Conservation (phyloP, 2,329 filamentous ascomycete species). For the Claviceps purpurea region DNA sequence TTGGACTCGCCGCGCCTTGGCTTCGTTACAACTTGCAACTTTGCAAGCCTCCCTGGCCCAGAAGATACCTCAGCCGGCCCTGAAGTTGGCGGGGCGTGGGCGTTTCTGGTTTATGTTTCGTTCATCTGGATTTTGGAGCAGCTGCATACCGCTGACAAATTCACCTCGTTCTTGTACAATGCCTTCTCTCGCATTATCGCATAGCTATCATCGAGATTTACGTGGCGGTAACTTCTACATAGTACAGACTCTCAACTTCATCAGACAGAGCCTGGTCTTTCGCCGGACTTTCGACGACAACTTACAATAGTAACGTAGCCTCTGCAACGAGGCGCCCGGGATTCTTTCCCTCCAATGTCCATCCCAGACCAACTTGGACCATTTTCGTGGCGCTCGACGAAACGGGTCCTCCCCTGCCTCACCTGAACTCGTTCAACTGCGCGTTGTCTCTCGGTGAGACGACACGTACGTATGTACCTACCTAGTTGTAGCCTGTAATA, state of each 20-base stretch:
- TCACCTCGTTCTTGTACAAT: too few relatives aligned
- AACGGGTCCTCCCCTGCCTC: too few relatives aligned
- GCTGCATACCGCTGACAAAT: too few relatives aligned
- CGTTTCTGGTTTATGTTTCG: not conserved
- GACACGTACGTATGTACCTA: too few relatives aligned
- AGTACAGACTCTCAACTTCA: not conserved
- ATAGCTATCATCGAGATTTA: not conserved
- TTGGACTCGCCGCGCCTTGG: constrained; percentile 14
- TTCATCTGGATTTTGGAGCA: too few relatives aligned
- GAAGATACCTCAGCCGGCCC: not conserved
- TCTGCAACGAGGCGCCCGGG: not conserved
- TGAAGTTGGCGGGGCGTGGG: not conserved
- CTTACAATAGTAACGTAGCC: not conserved
- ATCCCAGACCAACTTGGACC: not conserved
- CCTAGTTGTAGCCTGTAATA: too few relatives aligned
- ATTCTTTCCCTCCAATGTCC: not conserved
- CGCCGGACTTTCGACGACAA: too few relatives aligned
- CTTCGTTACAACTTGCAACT: not conserved
- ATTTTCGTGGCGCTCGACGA: too few relatives aligned
- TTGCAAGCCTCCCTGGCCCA: not conserved
- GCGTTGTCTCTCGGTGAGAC: too few relatives aligned
- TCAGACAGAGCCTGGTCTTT: not conserved
- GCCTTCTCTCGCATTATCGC: too few relatives aligned
- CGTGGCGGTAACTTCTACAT: not conserved
- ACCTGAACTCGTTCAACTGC: too few relatives aligned